Conservation (phyloP, 73 alveolate species). For the Paramecium bursaria region DNA sequence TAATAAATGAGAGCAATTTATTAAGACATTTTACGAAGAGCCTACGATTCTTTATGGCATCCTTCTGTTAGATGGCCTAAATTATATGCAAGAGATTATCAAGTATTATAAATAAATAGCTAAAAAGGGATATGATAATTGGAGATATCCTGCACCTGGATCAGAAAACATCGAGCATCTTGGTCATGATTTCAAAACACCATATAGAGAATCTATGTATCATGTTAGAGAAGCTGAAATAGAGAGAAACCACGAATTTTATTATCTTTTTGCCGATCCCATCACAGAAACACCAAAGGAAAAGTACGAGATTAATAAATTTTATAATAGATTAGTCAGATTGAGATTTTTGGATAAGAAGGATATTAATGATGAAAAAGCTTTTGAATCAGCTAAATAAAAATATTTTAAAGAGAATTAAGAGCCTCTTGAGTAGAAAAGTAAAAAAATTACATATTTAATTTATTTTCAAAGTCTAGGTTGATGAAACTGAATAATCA, state of each 20-base stretch:
- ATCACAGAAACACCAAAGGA: neutral
- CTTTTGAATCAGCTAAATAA: constrained; percentile 5
- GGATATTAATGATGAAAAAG: constrained; percentile 1
- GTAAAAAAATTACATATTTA: too few relatives aligned
- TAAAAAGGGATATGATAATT: constrained; percentile 19
- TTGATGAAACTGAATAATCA: constrained; percentile 5
- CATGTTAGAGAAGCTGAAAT: constrained; percentile 55
- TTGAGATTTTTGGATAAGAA: neutral
- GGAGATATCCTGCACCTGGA: constrained; percentile 58
- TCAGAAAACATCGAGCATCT: constrained; percentile 16
- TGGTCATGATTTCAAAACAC: constrained; percentile 57
- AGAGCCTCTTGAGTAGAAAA: constrained; percentile 4
- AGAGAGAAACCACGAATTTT: neutral
- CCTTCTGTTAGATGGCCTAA: constrained; percentile 53
- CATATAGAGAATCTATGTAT: constrained; percentile 54
- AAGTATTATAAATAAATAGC: neutral
- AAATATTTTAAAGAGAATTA: constrained; percentile 4
- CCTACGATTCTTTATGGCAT: constrained; percentile 46
- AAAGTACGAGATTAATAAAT: neutral
- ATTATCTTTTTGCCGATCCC: constrained; percentile 21
- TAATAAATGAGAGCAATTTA: constrained; percentile 31
- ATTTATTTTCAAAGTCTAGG: neutral
- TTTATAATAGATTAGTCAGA: neutral
- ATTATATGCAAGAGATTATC: neutral
- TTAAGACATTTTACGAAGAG: constrained; percentile 32